phyloP scores from a whole-genome alignment of 768 basidiomycete species.

The Macrocybe gigantea region DNA sequence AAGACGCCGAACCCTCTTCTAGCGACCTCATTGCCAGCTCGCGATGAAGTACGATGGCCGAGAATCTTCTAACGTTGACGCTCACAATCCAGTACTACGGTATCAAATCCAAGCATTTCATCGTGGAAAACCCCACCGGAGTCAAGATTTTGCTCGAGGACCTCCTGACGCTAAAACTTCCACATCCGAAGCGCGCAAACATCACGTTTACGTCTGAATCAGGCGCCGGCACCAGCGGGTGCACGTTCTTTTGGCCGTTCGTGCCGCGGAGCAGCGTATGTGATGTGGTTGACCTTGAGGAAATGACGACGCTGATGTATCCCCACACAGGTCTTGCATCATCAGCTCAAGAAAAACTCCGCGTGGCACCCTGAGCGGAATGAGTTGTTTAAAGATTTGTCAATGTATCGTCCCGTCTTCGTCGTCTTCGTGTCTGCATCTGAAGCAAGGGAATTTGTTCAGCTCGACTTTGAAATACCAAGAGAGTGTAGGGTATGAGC shows the following conservation, averaged over 20 bases:
- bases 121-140: constrained; percentile 20
- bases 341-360: too few relatives aligned
- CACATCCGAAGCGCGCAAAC: constrained; percentile 31
- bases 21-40: too few relatives aligned
- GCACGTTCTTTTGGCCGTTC: constrained; percentile 14
- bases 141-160: constrained; percentile 24
- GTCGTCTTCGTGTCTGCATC: too few relatives aligned
- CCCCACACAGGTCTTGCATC: too few relatives aligned
- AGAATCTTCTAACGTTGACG: constrained; percentile 15
- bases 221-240: constrained; percentile 16
- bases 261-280: constrained; percentile 4
- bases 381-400: too few relatives aligned
- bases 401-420: too few relatives aligned
- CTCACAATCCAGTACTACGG: constrained; percentile 29
- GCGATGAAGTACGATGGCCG: not conserved
- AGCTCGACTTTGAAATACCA: too few relatives aligned
- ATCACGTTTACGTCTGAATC: constrained; percentile 19
- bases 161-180: constrained; percentile 27
- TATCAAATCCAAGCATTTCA: constrained; percentile 28
- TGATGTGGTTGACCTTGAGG: not conserved
- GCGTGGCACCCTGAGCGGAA: too few relatives aligned
- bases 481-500: too few relatives aligned
- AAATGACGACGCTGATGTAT: too few relatives aligned
- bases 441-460: too few relatives aligned
- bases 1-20: too few relatives aligned